These are phyloP conservation scores for Coleophoma crateriformis DNA, from an alignment of 2,329 filamentous ascomycete species.

Conservation along the genomic window DNA sequence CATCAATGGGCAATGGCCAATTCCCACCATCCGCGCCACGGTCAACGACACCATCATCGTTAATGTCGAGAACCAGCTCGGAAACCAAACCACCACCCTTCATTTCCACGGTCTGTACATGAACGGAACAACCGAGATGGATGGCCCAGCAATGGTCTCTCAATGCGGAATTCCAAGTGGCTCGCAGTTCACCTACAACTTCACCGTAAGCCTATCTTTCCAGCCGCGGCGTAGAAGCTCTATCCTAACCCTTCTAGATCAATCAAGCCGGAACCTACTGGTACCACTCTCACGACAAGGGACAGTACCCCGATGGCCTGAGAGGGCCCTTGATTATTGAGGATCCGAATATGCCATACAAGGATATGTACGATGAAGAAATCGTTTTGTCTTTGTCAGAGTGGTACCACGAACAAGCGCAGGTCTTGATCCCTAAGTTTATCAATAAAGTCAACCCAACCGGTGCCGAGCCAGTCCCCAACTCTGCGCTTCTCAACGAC, in stretches of 20 bases:
- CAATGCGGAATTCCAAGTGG: slow-evolving; percentile 62
- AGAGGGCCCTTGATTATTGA: slow-evolving; percentile 50
- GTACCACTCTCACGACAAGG: slow-evolving; percentile 58
- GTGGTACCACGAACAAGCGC: slow-evolving; percentile 56
- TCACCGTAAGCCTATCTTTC: slow-evolving; percentile 41
- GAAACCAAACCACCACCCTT: slow-evolving; percentile 56
- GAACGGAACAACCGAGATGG: slow-evolving; percentile 62
- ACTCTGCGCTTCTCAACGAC: slow-evolving; percentile 63
- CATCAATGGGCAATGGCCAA: slow-evolving; percentile 73
- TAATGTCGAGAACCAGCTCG: slow-evolving; percentile 29
- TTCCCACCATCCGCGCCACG: slow-evolving; percentile 58
- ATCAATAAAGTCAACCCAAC: slow-evolving; percentile 39
- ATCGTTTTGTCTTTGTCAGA: slow-evolving; percentile 51
- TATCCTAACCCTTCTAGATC: slow-evolving; percentile 26
- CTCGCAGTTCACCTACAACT: slow-evolving; percentile 58
- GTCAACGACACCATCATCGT: slow-evolving; percentile 50
- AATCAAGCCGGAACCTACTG: slow-evolving; percentile 71
- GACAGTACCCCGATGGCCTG: slow-evolving; percentile 54
- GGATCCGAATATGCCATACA: slow-evolving; percentile 43
- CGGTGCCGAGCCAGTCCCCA: slow-evolving; percentile 49
- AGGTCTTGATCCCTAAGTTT: slow-evolving; percentile 39
- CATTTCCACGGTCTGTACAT: slow-evolving; percentile 68
- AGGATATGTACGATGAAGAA: slow-evolving; percentile 44
- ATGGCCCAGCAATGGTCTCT: slow-evolving; percentile 57
- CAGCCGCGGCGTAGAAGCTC: neutral